Evolutionary conservation across 805 yeast genomes (phyloP), one percentile per base, ranked within the genome.

Genomic region (Zygotorulaspora chibaensis): DNA sequence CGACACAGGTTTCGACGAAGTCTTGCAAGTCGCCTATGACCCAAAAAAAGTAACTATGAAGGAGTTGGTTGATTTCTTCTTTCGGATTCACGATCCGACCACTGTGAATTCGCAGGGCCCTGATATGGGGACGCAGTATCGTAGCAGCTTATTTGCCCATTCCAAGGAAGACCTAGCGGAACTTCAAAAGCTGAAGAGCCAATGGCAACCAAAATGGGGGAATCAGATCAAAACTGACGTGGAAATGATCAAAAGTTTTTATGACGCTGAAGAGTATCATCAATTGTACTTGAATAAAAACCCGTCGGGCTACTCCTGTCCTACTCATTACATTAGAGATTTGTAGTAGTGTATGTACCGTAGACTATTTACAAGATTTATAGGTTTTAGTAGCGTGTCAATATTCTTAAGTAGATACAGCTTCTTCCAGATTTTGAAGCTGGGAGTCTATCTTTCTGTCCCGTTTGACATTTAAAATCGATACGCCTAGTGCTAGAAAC

Each of bases 201-300:
- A 71, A 38, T 73, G 80, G 62, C 93, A 89, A 62, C 76, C 77
- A 45, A 74, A 77, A 47, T 93, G 91, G 86, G 72, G 74, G 39
- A 74, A 83, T 57, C 69, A 70, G 46, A 83, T 93, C 23, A 84
- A 71, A 38, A 89, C 98, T 1, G 69, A 68, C 37, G 77, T 90
- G 42, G 84, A 79, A 59, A 84, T 86, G 8, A 74, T 88, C 37
- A 62, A 71, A 41, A 73, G 72, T 48, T 93, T 87, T 74, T 84
- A 82, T 71, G 96, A 90, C 61, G 98, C 97, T n/a, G 99, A 91
- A 67, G 90, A 82, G 30, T 91, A 90, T 64, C 99, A 91, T 65
- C 98, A 91, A 63, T 60, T 75, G 50, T 91, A 93, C 63, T 72
- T 91, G 57, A 74, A 75, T 46, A 81, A 79, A 58, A 88, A 91